Evolutionary conservation across 257 asterid genomes (phyloP).

Genomic region (Perilla frutescens): DNA sequence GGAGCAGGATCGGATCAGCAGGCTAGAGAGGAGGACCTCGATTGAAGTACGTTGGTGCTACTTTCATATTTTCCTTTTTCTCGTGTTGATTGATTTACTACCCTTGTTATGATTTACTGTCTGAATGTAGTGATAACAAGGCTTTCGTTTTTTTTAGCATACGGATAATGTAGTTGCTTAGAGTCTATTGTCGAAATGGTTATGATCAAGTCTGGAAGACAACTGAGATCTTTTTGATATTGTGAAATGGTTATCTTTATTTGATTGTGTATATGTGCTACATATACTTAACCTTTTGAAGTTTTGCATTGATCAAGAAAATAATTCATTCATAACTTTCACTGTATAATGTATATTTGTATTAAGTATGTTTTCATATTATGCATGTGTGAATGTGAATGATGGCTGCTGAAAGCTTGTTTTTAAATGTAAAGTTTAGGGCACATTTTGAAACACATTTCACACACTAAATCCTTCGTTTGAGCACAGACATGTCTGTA

Average conservation of each 20-base stretch:
- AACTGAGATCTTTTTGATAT: neutral
- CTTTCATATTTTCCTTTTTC: slow-evolving; percentile 17
- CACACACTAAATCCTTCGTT: too few relatives aligned
- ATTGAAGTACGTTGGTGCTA: slow-evolving; percentile 49
- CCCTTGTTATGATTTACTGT: slow-evolving; percentile 16
- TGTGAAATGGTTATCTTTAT: neutral
- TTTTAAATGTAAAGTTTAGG: too few relatives aligned
- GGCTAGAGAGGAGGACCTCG: slow-evolving; percentile 80
- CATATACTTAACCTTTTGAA: neutral
- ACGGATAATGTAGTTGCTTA: slow-evolving; percentile 22
- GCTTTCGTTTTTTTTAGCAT: neutral
- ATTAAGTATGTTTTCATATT: neutral
- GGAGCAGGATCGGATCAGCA: slow-evolving; percentile 56
- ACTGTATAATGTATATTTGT: neutral
- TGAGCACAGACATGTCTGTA: too few relatives aligned
- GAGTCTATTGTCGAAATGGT: slow-evolving; percentile 14
- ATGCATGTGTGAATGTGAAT: too few relatives aligned
- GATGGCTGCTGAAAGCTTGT: too few relatives aligned
- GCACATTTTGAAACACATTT: too few relatives aligned
- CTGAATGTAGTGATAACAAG: slow-evolving; percentile 21
- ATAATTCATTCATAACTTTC: neutral
- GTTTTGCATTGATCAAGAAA: neutral
- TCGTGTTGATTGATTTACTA: slow-evolving; percentile 8
- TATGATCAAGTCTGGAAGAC: too few relatives aligned
- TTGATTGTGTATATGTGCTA: neutral